Base-by-base conservation (phyloP, 208 protist genomes). In the Trypanosoma conorhini region DNA sequence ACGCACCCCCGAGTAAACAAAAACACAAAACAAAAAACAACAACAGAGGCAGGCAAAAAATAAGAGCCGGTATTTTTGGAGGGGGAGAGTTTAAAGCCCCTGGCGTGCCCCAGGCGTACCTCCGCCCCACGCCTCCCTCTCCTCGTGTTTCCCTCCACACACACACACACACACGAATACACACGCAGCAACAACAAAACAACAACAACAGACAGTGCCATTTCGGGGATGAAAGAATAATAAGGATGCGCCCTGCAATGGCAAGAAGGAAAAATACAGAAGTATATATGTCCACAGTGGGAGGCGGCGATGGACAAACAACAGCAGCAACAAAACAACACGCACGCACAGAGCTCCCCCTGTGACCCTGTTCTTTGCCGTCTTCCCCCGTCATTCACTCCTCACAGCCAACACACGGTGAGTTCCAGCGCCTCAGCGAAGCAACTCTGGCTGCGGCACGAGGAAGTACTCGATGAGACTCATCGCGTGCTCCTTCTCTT, bases 401-500 rank as follows among this genome's bases (percentile, higher is more conserved):
- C 19, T 24, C 66, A 44, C 42, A 13, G 10, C 19, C 58, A 19
- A 38, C 8, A 54, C 22, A 5, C 30, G 33, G 1, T 51, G 19
- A 51, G 9, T 51, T 51, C 15, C 5, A 46, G 4, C 5, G 0
- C 21, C 9, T 60, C 31, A 77, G 3, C 74, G 72, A 28, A 92
- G 69, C 10, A 80, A 31, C 10, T 62, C 80, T n/a, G 89, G 85
- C 17, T 87, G 81, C 0, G 86, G 77, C 15, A 77, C 82, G 17
- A 95, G 77, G 70, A 95, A 95, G 65, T 84, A 95, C 61, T 88
- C 79, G 3, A 95, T 77, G 24, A 95, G 71, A 17, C 77, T 78
- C 63, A 77, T 72, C 19, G 89, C 89, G 52, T 89, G 83, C 46
- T 88, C 79, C 61, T 76, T 76, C 58, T 95, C 89, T 52, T 87